Conservation (phyloP, 495 filamentous ascomycete species). For the Podospora didyma region DNA sequence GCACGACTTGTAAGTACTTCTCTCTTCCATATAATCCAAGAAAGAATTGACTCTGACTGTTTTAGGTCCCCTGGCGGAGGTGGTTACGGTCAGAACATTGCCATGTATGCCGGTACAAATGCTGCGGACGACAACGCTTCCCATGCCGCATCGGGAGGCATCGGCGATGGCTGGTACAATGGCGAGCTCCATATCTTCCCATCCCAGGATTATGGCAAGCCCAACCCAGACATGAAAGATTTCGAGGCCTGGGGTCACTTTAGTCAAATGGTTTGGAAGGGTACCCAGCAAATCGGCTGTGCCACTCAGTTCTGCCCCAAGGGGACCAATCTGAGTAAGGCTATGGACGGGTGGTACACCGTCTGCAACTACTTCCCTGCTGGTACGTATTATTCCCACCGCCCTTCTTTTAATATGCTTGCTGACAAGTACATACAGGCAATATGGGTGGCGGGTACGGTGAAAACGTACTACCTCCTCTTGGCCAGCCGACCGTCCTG, state of each 20-base stretch:
- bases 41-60: conserved; percentile 6
- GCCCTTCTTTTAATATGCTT: conserved; percentile 14
- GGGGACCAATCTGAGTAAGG: conserved; percentile 37
- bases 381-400: conserved; percentile 43
- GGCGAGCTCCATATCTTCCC: conserved; percentile 55
- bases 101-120: conserved; percentile 34
- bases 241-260: conserved; percentile 80
- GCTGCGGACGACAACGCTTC: conserved; percentile 25
- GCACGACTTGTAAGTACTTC: conserved; percentile 67
- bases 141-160: conserved; percentile 48
- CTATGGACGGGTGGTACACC: conserved; percentile 51
- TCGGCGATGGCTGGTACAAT: conserved; percentile 80
- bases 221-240: conserved; percentile 50
- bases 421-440: conserved; percentile 49
- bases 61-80: conserved; percentile 49
- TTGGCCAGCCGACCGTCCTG: too few species aligned
- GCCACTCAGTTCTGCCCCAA: conserved; percentile 50
- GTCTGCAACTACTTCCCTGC: conserved; percentile 86
- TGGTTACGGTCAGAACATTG: conserved; percentile 86
- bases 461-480: background rate
- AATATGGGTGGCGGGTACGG: conserved; percentile 65
- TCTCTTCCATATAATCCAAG: background rate
- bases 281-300: conserved; percentile 69
- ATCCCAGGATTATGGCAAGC: conserved; percentile 33
- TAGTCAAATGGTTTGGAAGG: conserved; percentile 86